These are phyloP conservation scores for Dichotomocladium elegans DNA, from an alignment of 371 early-diverging fungal species.

Conservation along the genomic window DNA sequence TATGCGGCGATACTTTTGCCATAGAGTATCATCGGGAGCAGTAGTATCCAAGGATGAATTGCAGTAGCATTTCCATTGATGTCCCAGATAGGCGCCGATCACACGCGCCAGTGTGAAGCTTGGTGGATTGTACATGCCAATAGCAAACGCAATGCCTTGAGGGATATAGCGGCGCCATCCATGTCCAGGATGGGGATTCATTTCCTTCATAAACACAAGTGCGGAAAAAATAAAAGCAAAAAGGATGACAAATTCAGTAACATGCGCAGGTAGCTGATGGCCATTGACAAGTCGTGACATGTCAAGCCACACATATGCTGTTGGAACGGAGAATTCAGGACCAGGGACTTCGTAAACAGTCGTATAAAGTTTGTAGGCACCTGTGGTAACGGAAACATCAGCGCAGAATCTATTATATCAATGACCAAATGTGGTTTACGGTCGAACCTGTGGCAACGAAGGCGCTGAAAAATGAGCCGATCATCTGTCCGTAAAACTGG, in stretches of 20 bases:
- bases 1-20: constrained; percentile 21
- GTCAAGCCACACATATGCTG: constrained; percentile 79
- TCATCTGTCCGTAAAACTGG: constrained; percentile 82
- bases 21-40: constrained; percentile 5
- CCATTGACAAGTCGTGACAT: constrained; percentile 82
- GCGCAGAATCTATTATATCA: background rate
- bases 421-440: constrained; percentile 14
- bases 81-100: constrained; percentile 57
- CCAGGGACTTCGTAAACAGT: constrained; percentile 72
- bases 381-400: background rate
- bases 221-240: constrained; percentile 60
- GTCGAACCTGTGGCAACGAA: constrained; percentile 34
- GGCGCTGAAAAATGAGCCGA: constrained; percentile 70
- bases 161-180: constrained; percentile 51
- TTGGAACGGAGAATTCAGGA: constrained; percentile 70
- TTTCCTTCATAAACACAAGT: constrained; percentile 52
- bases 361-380: constrained; percentile 70
- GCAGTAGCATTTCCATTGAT: constrained; percentile 50
- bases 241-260: constrained; percentile 50
- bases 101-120: constrained; percentile 75
- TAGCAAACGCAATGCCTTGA: constrained; percentile 79
- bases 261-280: constrained; percentile 65
- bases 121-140: constrained; percentile 83
- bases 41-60: background rate
- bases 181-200: constrained; percentile 8